phyloP scores from a whole-genome alignment of 768 basidiomycete species.

The Psilocybe cyanescens region DNA sequence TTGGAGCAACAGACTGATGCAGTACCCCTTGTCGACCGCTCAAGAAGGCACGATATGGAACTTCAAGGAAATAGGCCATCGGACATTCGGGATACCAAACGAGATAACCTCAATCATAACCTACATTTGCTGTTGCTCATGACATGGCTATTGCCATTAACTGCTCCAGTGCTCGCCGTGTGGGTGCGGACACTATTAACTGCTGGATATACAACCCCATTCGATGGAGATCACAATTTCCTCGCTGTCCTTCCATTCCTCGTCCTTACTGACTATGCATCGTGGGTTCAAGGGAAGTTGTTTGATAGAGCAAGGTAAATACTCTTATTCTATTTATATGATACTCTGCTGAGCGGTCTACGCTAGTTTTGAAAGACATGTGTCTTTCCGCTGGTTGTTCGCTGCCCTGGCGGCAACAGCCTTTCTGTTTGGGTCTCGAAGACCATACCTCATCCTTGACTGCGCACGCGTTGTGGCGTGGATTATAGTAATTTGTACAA shows the following conservation, averaged over 20 bases:
- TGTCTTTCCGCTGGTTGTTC: constrained; percentile 60
- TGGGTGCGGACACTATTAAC: constrained; percentile 89
- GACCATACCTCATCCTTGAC: constrained; percentile 70
- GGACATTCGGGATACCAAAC: constrained; percentile 20
- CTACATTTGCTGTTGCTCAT: constrained; percentile 72
- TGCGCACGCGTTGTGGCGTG: constrained; percentile 52
- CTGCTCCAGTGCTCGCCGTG: constrained; percentile 78
- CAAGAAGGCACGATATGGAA: constrained; percentile 7
- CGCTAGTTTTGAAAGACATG: constrained; percentile 39
- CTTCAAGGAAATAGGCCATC: constrained; percentile 6
- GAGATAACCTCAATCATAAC: constrained; percentile 51
- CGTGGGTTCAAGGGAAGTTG: constrained; percentile 46
- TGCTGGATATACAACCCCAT: constrained; percentile 78
- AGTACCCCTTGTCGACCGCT: constrained; percentile 17
- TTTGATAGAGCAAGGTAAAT: constrained; percentile 48
- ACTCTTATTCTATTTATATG: constrained; percentile 8
- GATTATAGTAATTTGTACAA: constrained; percentile 45
- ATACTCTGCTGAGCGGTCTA: background rate
- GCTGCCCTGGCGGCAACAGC: constrained; percentile 51
- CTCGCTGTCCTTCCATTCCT: constrained; percentile 67
- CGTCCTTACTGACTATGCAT: constrained; percentile 63
- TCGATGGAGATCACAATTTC: constrained; percentile 81
- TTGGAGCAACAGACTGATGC: constrained; percentile 6
- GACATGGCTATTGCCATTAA: constrained; percentile 80
- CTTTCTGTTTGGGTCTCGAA: constrained; percentile 69